Percentiles rank a stretch among this genome's conserved stretches.
Evolutionary conservation across 2,329 filamentous ascomycete genomes (phyloP).

Genomic region (Tolypocladium sp.): DNA sequence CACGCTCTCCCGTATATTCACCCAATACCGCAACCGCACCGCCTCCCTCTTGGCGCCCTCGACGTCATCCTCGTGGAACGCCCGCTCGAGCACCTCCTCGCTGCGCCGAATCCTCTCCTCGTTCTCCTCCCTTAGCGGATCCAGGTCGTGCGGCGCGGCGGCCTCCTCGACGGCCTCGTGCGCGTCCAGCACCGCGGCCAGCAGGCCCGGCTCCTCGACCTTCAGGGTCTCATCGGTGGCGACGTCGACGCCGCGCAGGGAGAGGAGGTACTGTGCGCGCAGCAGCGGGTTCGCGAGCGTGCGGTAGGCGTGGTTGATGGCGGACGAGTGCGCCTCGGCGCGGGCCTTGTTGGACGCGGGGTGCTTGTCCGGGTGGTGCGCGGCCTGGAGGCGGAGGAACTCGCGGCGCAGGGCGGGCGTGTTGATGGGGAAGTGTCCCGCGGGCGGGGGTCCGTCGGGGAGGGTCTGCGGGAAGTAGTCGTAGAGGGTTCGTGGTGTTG

Average conservation of each 20-base stretch:
- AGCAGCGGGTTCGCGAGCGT: conserved; percentile 70
- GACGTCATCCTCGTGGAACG: conserved; percentile 59
- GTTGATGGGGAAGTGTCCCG: conserved; percentile 68
- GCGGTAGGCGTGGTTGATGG: conserved; percentile 86
- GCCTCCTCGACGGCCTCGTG: conserved; percentile 69
- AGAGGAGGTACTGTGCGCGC: conserved; percentile 82
- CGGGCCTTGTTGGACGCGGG: conserved; percentile 42
- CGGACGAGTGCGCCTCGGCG: conserved; percentile 70
- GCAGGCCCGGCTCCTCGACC: conserved; percentile 56
- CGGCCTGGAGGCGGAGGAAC: conserved; percentile 75
- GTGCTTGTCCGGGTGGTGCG: conserved; percentile 65
- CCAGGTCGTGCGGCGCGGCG: conserved; percentile 54
- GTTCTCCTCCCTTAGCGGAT: conserved; percentile 53
- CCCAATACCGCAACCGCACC: conserved; percentile 79
- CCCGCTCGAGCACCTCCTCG: conserved; percentile 51
- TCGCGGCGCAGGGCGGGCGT: conserved; percentile 64
- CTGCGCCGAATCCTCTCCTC: conserved; percentile 55
- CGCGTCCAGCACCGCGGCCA: conserved; percentile 75
- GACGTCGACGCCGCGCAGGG: conserved; percentile 66
- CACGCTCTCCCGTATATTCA: conserved; percentile 74
- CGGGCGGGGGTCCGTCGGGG: conserved; percentile 67
- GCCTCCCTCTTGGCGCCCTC: conserved; percentile 61
- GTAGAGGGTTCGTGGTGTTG: conserved; percentile 55
- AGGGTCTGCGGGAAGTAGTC: conserved; percentile 79
- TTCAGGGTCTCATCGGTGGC: conserved; percentile 68